Evolutionary conservation across 805 yeast species (phyloP), one percentile per base, ranked within the genome.

Genomic region (Danielia reshetovae): DNA sequence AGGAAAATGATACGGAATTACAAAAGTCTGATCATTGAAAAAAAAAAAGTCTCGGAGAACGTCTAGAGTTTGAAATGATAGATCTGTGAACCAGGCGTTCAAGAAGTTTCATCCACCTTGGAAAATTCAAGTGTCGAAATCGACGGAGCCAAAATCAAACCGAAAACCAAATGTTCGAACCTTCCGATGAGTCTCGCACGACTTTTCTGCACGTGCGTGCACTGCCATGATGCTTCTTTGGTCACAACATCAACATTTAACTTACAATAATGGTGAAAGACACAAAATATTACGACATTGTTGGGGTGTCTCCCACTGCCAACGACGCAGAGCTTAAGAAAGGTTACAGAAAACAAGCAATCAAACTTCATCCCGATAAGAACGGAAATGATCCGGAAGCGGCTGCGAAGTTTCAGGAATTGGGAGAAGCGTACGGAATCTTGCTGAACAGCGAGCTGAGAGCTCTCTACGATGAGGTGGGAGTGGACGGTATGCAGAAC

Each of bases 341-440:
- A 57, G 95, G 97, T 0, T 93, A 93, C 60, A 24, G 51, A 13
- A 47, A 45, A 17, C 41, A 26, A 24, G 51, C 51, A 28, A 43
- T 47, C 29, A 45, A 36, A 22, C 48, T 40, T 18, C 51, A 47
- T 18, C 98, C 98, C 1, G 98, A 93, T 59, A 93, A 93, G 66
- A 87, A 90, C 54, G 96, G 95, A n/a, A 80, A 84, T 51, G 95
- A 93, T 56, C 94, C 93, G 26, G 74, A 76, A 9, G 98, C 98
- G 11, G 87, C 90, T 10, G 77, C 74, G 32, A 80, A 82, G 50
- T 93, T 93, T 61, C 96, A 93, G 60, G 85, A 75, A 38, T 40
- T 67, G 25, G 72, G 68, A 4, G 72, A 65, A 45, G 90, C 90
- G 0, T 85, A 83, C 49, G 88, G 84, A 46, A 85, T 93, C 0